These are phyloP conservation scores for Ambrosia trifida DNA, from an alignment of 129 eudicot genomes.

Conservation along the genomic window DNA sequence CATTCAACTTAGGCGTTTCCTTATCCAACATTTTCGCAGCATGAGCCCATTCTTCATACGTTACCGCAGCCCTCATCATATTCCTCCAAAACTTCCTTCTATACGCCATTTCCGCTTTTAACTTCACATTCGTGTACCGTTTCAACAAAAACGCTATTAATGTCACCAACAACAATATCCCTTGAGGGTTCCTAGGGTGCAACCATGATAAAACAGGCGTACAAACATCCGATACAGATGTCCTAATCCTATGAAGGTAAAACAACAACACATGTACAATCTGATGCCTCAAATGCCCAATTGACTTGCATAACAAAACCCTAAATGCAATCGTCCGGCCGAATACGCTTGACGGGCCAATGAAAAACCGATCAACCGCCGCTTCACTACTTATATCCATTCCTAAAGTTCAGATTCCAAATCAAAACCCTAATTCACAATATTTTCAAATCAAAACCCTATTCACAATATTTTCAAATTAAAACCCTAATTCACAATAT, in stretches of 20 bases:
- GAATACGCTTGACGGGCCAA: conserved; percentile 76
- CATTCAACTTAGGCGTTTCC: conserved; percentile 75
- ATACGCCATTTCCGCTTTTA: conserved; percentile 86
- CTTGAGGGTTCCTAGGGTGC: conserved; percentile 95
- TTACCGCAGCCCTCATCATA: conserved; percentile 84
- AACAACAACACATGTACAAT: conserved; percentile 35
- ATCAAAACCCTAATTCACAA: not conserved
- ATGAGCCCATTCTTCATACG: conserved; percentile 98
- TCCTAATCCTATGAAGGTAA: conserved; percentile 41
- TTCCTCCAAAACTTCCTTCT: conserved; percentile 92
- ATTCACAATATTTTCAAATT: conserved; percentile 7
- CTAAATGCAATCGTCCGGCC: conserved; percentile 84
- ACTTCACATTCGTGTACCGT: conserved; percentile 79
- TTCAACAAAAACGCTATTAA: conserved; percentile 73
- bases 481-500: conserved; percentile 23
- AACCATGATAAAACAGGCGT: conserved; percentile 75
- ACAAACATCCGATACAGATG: conserved; percentile 28
- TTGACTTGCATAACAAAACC: conserved; percentile 76
- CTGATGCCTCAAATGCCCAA: conserved; percentile 68
- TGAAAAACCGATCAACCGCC: conserved; percentile 66
- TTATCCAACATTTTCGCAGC: conserved; percentile 96
- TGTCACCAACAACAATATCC: conserved; percentile 74
- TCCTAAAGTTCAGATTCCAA: conserved; percentile 14
- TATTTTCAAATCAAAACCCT: conserved; percentile 13
- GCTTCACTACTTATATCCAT: conserved; percentile 98